Conservation (phyloP, 345 rosid genomes). For the Brassica juncea region DNA sequence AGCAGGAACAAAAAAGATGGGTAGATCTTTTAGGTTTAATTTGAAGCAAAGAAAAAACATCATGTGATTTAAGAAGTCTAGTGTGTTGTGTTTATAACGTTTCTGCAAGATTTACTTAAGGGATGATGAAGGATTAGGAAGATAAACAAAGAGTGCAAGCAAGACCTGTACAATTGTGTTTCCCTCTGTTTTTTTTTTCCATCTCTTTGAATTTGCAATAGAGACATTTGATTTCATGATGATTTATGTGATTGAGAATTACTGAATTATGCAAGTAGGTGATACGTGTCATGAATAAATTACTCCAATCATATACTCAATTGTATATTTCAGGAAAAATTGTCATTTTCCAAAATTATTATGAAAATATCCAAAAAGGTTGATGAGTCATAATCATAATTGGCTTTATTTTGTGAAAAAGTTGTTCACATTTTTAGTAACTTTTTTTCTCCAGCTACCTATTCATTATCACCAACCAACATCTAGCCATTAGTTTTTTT, state of each 20-base stretch:
- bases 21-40: constrained; percentile 17
- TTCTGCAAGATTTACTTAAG: constrained; percentile 35
- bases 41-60: constrained; percentile 23
- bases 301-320: constrained; percentile 28
- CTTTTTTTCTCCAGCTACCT: constrained; percentile 24
- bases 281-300: constrained; percentile 13
- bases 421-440: constrained; percentile 27
- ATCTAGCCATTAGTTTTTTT: constrained; percentile 7
- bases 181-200: constrained; percentile 31
- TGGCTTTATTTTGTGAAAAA: constrained; percentile 31
- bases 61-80: constrained; percentile 38
- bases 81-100: constrained; percentile 38
- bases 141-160: constrained; percentile 37
- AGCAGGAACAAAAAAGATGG: constrained; percentile 3
- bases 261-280: constrained; percentile 9
- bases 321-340: background rate
- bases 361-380: background rate
- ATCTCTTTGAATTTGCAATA: constrained; percentile 32
- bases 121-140: constrained; percentile 5
- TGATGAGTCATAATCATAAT: constrained; percentile 32
- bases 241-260: constrained; percentile 1
- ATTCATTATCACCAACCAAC: constrained; percentile 33
- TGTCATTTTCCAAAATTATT: constrained; percentile 10
- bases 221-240: constrained; percentile 31
- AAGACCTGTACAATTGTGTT: constrained; percentile 37